Evolutionary conservation across 805 yeast genomes (phyloP), one percentile per base, ranked within the genome.

Genomic region (Jamesozyma piceae): DNA sequence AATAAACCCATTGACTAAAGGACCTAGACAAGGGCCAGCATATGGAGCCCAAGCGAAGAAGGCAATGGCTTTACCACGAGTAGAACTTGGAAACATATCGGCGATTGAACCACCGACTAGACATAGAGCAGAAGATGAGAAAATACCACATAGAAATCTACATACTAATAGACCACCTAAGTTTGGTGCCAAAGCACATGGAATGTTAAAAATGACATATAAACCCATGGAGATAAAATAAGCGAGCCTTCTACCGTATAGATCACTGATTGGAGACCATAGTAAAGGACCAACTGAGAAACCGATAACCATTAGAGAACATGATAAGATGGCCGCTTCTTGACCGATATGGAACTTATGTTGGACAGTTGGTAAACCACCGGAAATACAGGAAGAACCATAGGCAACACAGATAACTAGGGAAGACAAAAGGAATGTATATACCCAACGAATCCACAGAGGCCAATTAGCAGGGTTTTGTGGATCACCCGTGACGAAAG

Each of bases 381-480:
- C 95, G 21, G 95, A 81, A 53, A 86, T 82, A 58, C 90, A 82
- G 1, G 96, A 82, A 3, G 95, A 85, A 33, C 96, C 96, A 60
- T 85, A 88, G 2, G 97, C 97, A 26, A 90, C 95, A 54, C 87
- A 75, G 44, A 89, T 80, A 39, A 89, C 96, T 48, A 84, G 71
- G 27, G 77, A 50, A 1, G 95, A 78, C 20, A 85, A 67, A 9
- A 79, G 49, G 26, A 82, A 58, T 0, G 97, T 87, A 58, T 81
- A 84, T 1, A 61, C 3, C 85, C 89, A 79, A 57, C 77, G 75
- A 19, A 60, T 42, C 49, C 52, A 50, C 27, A 66, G 42, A 21
- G 73, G 65, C 97, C 97, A 88, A 62, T 88, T 88, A 56, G 80
- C 81, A 24, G 97, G 97, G 63, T 89, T 89, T 53, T 77, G 90